These are phyloP conservation scores for Linnemannia elongata DNA, from an alignment of 192 early-diverging fungal genomes.

Conservation along the genomic window DNA sequence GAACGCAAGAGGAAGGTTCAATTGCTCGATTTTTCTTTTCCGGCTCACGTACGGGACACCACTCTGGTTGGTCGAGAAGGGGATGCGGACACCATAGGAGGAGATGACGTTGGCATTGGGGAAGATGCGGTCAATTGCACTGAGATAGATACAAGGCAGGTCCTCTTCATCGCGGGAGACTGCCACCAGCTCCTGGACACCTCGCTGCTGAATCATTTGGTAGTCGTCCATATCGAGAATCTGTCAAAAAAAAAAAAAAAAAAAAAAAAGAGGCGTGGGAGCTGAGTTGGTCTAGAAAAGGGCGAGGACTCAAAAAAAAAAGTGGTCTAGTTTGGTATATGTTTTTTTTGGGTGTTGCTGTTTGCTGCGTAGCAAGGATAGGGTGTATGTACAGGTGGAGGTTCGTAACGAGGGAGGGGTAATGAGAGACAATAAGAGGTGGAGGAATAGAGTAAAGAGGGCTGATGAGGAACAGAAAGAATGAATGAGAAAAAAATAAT, in stretches of 20 bases:
- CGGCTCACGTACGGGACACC: constrained; percentile 27
- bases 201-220: constrained; percentile 35
- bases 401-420: neutral
- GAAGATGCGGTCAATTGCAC: constrained; percentile 23
- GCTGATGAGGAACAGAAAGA: neutral
- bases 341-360: neutral
- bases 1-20: neutral
- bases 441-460: neutral
- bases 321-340: too few relatives aligned
- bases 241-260: too few relatives aligned
- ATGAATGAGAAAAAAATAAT: neutral
- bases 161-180: constrained; percentile 37
- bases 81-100: constrained; percentile 39
- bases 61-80: constrained; percentile 4
- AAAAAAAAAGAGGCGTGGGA: neutral
- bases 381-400: neutral
- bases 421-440: neutral
- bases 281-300: neutral
- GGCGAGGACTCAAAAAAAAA: neutral
- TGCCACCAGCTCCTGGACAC: constrained; percentile 36
- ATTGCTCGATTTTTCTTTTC: neutral
- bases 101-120: constrained; percentile 34
- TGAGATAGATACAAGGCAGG: constrained; percentile 41
- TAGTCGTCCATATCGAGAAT: constrained; percentile 22
- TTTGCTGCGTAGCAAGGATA: too few relatives aligned